These are phyloP conservation scores for Pseudogymnoascus sp. DNA, from an alignment of 2,329 filamentous ascomycete species.

Conservation along the genomic window DNA sequence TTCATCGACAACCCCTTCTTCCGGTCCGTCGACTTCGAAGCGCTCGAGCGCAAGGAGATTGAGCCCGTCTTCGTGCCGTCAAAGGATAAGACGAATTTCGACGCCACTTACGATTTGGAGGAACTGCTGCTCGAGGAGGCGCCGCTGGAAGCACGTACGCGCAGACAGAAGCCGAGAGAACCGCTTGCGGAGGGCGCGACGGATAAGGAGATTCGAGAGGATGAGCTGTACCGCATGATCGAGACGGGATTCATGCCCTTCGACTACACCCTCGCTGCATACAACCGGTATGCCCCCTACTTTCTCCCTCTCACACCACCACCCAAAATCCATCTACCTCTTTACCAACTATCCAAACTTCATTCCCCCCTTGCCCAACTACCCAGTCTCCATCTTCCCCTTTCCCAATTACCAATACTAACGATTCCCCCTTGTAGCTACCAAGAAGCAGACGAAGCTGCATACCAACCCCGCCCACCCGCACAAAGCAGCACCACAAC, in stretches of 20 bases:
- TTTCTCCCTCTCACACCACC: background rate
- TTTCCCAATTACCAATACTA: background rate
- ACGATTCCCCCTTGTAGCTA: background rate
- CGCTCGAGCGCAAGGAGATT: slow-evolving; percentile 77
- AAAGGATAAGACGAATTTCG: slow-evolving; percentile 97
- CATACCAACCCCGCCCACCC: background rate
- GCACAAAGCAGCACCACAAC: background rate
- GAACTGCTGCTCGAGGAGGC: slow-evolving; percentile 91
- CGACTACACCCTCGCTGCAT: slow-evolving; percentile 81
- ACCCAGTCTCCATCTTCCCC: background rate
- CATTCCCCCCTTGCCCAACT: background rate
- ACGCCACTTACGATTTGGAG: slow-evolving; percentile 95
- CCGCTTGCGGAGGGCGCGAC: slow-evolving; percentile 90
- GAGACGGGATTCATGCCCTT: slow-evolving; percentile 91
- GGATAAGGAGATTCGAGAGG: slow-evolving; percentile 86
- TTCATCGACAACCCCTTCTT: slow-evolving; percentile 91
- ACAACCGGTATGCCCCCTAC: slow-evolving; percentile 53
- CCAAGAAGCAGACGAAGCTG: background rate
- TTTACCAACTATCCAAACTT: background rate
- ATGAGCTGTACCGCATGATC: slow-evolving; percentile 89
- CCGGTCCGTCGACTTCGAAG: slow-evolving; percentile 71
- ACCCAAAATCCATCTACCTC: background rate
- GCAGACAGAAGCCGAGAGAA: slow-evolving; percentile 88
- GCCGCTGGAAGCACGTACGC: slow-evolving; percentile 81
- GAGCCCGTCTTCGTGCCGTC: slow-evolving; percentile 89